These are phyloP conservation scores for Hemileccinum impolitum DNA, from an alignment of 768 basidiomycete species.

Conservation along the genomic window DNA sequence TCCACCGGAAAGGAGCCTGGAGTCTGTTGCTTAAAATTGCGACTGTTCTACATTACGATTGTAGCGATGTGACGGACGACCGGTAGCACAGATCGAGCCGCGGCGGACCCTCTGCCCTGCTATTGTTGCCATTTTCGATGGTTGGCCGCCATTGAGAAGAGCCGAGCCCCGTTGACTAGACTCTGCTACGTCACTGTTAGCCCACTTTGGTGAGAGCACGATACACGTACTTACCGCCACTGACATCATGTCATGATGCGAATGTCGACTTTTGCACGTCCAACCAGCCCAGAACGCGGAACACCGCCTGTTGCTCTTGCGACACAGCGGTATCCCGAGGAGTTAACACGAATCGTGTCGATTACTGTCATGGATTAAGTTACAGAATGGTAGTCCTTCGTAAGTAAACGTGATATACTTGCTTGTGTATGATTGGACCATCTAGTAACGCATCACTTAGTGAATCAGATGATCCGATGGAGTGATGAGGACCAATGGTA, in stretches of 20 bases:
- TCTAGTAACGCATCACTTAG: too few relatives aligned
- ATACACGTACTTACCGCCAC: not conserved
- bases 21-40: not conserved
- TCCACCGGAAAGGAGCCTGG: too few relatives aligned
- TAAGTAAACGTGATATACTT: not conserved
- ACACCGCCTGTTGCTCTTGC: too few relatives aligned
- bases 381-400: not conserved
- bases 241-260: not conserved
- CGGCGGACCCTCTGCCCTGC: not conserved
- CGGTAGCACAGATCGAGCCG: not conserved
- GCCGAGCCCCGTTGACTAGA: not conserved
- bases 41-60: too few relatives aligned
- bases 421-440: too few relatives aligned
- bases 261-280: not conserved
- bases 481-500: too few relatives aligned
- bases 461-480: too few relatives aligned
- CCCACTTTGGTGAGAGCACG: not conserved
- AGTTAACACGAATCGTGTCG: not conserved
- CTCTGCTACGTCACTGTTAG: not conserved
- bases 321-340: not conserved
- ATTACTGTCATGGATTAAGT: not conserved
- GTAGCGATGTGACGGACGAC: not conserved
- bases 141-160: too few relatives aligned
- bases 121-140: too few relatives aligned
- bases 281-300: too few relatives aligned